Conservation (phyloP, 2,329 filamentous ascomycete genomes). For the Penicillium verrucosum region DNA sequence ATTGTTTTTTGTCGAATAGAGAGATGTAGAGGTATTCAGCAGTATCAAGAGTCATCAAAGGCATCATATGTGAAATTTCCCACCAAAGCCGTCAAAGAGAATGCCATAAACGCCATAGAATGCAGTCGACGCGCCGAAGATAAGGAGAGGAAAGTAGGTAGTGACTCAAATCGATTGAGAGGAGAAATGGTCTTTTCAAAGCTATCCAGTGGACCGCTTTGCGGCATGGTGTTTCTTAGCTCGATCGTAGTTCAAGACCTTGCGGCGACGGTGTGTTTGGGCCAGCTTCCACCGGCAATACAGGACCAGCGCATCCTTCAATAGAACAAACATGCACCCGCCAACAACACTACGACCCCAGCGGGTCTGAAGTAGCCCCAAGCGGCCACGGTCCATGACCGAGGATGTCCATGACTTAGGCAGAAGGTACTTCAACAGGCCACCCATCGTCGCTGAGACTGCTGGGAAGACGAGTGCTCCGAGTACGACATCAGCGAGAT, state of each 20-base stretch:
- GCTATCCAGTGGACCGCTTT: slow-evolving; percentile 14
- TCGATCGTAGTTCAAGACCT: slow-evolving; percentile 48
- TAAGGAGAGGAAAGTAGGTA: neutral
- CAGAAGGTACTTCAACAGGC: slow-evolving; percentile 65
- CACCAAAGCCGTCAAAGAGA: slow-evolving; percentile 9
- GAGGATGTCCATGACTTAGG: slow-evolving; percentile 62
- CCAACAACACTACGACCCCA: slow-evolving; percentile 90
- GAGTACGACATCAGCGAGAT: slow-evolving; percentile 59
- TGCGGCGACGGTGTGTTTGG: slow-evolving; percentile 46
- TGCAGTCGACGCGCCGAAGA: slow-evolving; percentile 13
- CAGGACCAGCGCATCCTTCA: slow-evolving; percentile 66
- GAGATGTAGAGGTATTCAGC: neutral
- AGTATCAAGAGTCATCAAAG: slow-evolving; percentile 10
- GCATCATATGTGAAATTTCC: slow-evolving; percentile 15
- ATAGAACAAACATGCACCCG: slow-evolving; percentile 80
- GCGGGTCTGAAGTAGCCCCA: slow-evolving; percentile 71
- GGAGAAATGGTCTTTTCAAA: neutral
- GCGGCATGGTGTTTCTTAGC: slow-evolving; percentile 35
- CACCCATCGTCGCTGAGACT: slow-evolving; percentile 75
- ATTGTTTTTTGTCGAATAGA: neutral
- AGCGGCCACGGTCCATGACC: slow-evolving; percentile 43
- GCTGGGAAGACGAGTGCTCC: slow-evolving; percentile 76
- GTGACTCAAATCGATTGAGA: neutral
- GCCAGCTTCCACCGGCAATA: slow-evolving; percentile 55
- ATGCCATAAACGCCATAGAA: slow-evolving; percentile 18